Evolutionary conservation across 2,329 filamentous ascomycete species (phyloP).

Genomic region (Cladosporium sp.): DNA sequence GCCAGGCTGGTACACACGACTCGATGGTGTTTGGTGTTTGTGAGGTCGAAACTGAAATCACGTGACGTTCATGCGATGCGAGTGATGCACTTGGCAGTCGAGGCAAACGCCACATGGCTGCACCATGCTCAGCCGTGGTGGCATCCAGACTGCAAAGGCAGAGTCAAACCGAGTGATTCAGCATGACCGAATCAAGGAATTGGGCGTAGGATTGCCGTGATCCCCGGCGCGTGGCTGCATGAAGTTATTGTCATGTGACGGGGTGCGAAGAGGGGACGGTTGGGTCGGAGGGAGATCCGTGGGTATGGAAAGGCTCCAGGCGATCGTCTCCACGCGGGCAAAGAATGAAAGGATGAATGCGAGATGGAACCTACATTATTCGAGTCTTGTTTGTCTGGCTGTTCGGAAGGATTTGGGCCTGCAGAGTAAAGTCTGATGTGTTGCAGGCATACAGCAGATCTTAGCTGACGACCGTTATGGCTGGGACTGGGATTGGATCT

Average conservation of each 20-base stretch:
- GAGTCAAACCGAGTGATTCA: background rate
- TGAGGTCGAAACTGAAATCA: background rate
- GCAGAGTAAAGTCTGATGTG: conserved; percentile 8
- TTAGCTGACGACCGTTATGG: conserved; percentile 3
- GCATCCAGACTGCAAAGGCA: background rate
- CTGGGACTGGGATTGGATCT: background rate
- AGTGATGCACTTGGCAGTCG: too few relatives aligned
- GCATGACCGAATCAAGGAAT: background rate
- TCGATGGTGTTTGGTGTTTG: background rate
- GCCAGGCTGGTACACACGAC: background rate
- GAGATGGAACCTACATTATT: background rate
- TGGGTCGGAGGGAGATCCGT: background rate
- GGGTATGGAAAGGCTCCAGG: background rate
- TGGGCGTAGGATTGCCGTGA: background rate
- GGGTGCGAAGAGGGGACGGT: background rate
- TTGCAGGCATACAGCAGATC: background rate
- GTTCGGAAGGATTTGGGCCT: background rate
- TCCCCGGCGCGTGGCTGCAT: conserved; percentile 5
- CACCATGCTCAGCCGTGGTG: background rate
- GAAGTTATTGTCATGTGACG: conserved; percentile 4
- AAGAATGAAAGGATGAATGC: background rate
- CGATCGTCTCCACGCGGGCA: background rate
- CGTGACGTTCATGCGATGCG: too few relatives aligned
- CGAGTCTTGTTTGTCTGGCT: background rate
- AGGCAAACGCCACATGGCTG: too few relatives aligned